Evolutionary conservation across 2,329 filamentous ascomycete species (phyloP).

Genomic region (Arthrobotrys pseudoclavata): DNA sequence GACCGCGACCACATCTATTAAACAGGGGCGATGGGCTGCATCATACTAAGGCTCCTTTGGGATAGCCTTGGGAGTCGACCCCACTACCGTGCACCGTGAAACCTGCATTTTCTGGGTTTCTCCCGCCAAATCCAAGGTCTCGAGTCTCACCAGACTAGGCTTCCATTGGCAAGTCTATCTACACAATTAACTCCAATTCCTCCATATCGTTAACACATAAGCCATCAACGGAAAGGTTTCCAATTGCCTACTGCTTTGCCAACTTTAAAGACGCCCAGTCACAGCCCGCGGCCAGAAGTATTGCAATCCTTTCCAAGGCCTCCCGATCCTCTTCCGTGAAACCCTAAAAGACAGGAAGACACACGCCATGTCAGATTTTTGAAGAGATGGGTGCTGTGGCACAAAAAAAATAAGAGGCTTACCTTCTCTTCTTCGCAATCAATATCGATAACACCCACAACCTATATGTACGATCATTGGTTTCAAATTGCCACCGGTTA

Average conservation of each 20-base stretch:
- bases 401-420: constrained; percentile 64
- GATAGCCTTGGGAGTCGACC: constrained; percentile 33
- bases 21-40: constrained; percentile 59
- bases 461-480: constrained; percentile 64
- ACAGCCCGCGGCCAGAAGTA: constrained; percentile 73
- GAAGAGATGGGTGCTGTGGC: constrained; percentile 67
- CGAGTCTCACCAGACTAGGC: constrained; percentile 48
- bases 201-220: constrained; percentile 11
- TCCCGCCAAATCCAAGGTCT: constrained; percentile 38
- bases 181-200: constrained; percentile 27
- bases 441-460: constrained; percentile 83
- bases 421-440: constrained; percentile 74
- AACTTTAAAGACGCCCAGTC: constrained; percentile 73
- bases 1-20: constrained; percentile 44
- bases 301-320: constrained; percentile 77
- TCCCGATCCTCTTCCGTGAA: constrained; percentile 75
- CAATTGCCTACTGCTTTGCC: not conserved
- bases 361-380: constrained; percentile 38
- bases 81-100: constrained; percentile 55
- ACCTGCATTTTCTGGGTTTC: constrained; percentile 47
- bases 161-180: constrained; percentile 42
- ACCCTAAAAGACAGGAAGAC: constrained; percentile 30
- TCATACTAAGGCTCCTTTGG: constrained; percentile 57
- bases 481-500: constrained; percentile 46
- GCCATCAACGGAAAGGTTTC: not conserved